Evolutionary conservation across 1,284 basidiomycete genomes (phyloP), one percentile per base, ranked within the genome.

Genomic region (Schizophyllum amplum): DNA sequence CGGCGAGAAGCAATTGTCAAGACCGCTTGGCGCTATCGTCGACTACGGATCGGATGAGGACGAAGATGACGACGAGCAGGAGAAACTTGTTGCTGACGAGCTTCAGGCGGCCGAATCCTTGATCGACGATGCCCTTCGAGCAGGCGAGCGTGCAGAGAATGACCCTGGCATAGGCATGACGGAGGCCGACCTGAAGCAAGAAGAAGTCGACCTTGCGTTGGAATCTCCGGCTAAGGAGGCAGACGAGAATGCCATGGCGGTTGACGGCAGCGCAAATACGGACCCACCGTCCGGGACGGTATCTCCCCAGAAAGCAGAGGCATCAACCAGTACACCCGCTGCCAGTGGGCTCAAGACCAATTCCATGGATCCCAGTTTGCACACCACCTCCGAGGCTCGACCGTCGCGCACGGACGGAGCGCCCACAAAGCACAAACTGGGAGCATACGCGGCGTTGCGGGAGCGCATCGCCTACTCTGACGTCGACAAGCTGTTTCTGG

Each of bases 61-160:
- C 17, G 86, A 87, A 9, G 84, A 84, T 50, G 83, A 86, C 6
- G 82, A 86, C n/a, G 79, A 83, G 51, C 71, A 71, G 59, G 78
- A 79, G 47, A 73, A 75, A 53, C 75, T 72, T 53, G 73, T 83
- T 9, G 68, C 80, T n/a, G 83, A 90, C 67, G 72, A 72, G 5
- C 72, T 88, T 15, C 81, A 82, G 56, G 74, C 82, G 4, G 65
- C 75, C 7, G 48, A 50, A 9, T 65, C 69, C 15, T 64, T 72
- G 4, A 67, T 87, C 22, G 73, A 81, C 56, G 83, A 84, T 23
- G 78, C 78, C 6, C 68, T 86, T 21, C 77, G 78, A 5, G 68
- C 67, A 22, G 69, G 68, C 5, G 68, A 73, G 17, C 33, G 33
- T 42, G 33, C 33, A 9, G 33, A 9, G 33, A 9, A 42, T 42